These are phyloP conservation scores for Penicillium subrubescens DNA, from an alignment of 495 filamentous ascomycete species.

Conservation along the genomic window DNA sequence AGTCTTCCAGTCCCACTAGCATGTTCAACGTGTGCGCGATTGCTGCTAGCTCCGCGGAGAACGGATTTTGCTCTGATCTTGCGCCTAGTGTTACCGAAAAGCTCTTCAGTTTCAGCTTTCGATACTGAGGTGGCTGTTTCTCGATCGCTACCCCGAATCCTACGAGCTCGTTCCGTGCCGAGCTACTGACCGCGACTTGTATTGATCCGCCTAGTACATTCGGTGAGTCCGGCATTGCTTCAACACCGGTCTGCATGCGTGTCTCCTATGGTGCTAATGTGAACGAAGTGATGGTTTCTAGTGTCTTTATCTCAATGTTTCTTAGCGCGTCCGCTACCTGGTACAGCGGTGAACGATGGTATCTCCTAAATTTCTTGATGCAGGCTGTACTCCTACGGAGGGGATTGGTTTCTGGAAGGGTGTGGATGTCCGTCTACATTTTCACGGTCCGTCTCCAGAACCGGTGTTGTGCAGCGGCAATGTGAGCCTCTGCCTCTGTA, in stretches of 20 bases:
- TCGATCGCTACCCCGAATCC: slow-evolving; percentile 17
- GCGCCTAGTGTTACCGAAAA: slow-evolving; percentile 13
- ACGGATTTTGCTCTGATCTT: slow-evolving; percentile 18
- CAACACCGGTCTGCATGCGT: slow-evolving; percentile 7
- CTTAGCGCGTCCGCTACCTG: slow-evolving; percentile 13
- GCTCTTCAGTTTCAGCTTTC: slow-evolving; percentile 15
- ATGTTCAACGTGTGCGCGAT: slow-evolving; percentile 10
- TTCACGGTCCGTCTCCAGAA: slow-evolving; percentile 27
- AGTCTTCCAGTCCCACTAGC: slow-evolving; percentile 13
- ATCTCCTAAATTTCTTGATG: slow-evolving; percentile 20
- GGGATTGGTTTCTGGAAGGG: slow-evolving; percentile 25
- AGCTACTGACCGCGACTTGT: slow-evolving; percentile 15
- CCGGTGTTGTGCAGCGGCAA: slow-evolving; percentile 21
- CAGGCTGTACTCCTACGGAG: slow-evolving; percentile 19
- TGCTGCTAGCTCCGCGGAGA: slow-evolving; percentile 15
- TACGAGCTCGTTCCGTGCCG: slow-evolving; percentile 16
- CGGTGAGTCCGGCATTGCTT: not conserved
- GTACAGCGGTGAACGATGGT: slow-evolving; percentile 17
- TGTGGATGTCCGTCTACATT: slow-evolving; percentile 27
- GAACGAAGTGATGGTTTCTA: slow-evolving; percentile 19
- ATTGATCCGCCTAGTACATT: slow-evolving; percentile 14
- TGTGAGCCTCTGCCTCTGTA: slow-evolving; percentile 15
- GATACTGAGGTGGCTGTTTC: slow-evolving; percentile 17
- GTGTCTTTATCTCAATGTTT: no score
- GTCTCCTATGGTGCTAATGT: slow-evolving; percentile 12